Evolutionary conservation across 176 grass and related monocot species (phyloP).

Genomic region (Avena sativa): DNA sequence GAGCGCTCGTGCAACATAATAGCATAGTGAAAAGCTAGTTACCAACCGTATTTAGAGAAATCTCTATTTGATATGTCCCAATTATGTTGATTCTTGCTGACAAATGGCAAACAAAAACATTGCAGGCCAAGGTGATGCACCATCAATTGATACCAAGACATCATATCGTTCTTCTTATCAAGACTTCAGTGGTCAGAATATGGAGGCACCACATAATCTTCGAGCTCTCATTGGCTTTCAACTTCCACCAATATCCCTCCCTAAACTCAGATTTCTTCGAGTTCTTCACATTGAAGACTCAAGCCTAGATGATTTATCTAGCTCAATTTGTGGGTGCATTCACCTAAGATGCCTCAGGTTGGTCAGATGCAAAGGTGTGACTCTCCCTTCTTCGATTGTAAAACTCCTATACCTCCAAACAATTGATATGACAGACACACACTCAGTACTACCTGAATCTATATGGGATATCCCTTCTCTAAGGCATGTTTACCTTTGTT

Average conservation of each 20-base stretch:
- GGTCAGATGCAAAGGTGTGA: not conserved
- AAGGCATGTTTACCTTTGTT: not conserved
- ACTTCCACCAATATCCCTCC: not conserved
- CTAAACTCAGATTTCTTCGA: not conserved
- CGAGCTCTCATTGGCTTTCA: not conserved
- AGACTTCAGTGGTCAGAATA: not conserved
- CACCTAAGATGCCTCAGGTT: not conserved
- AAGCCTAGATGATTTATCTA: not conserved
- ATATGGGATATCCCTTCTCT: constrained; percentile 48
- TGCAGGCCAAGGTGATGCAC: not conserved
- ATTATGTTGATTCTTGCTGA: not conserved
- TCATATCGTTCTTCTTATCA: not conserved
- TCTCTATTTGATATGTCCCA: not conserved
- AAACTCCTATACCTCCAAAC: not conserved
- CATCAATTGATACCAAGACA: not conserved
- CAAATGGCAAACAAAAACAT: not conserved
- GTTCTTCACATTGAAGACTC: not conserved
- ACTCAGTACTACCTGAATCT: constrained; percentile 24
- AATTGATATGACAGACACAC: not conserved
- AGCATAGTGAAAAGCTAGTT: not conserved
- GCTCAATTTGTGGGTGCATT: not conserved
- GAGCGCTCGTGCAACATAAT: no score
- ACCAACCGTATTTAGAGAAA: not conserved
- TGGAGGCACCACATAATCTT: not conserved
- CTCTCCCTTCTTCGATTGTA: not conserved